Conservation (phyloP, 441 rosid genomes). For the Adansonia grandidieri region DNA sequence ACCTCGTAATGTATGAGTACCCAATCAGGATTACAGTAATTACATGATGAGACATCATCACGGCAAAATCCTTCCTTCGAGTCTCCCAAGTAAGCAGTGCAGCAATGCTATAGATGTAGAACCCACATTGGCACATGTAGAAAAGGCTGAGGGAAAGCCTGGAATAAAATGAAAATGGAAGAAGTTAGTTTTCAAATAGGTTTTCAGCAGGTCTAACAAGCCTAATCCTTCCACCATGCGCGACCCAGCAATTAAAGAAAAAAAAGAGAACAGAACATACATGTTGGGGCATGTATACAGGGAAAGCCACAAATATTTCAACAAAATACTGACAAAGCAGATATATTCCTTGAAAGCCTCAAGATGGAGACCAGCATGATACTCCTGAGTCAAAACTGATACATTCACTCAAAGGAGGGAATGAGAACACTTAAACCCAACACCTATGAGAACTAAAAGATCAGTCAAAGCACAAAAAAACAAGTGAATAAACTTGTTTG, state of each 20-base stretch:
- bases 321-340: not conserved
- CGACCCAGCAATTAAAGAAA: not conserved
- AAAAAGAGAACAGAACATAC: not conserved
- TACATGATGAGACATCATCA: slow-evolving; percentile 99
- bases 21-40: slow-evolving; percentile 76
- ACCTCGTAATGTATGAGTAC: slow-evolving; percentile 83
- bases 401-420: not conserved
- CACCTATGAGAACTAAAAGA: not conserved
- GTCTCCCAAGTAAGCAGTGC: slow-evolving; percentile 95
- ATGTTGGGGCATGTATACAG: not conserved
- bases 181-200: not conserved
- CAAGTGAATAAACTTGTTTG: not conserved
- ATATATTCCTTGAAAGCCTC: slow-evolving; percentile 7
- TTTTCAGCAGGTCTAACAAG: slow-evolving; percentile 6
- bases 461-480: slow-evolving; percentile 9
- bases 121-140: slow-evolving; percentile 96
- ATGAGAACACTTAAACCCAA: not conserved
- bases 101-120: slow-evolving; percentile 74
- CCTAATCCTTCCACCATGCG: not conserved
- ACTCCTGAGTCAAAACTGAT: slow-evolving; percentile 12
- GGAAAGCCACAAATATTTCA: slow-evolving; percentile 2
- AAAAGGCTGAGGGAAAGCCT: slow-evolving; percentile 68
- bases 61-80: slow-evolving; percentile 90
- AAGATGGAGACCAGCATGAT: slow-evolving; percentile 9
- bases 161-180: slow-evolving; percentile 36